Conservation (phyloP, 345 rosid genomes). For the Ailanthus altissimus region DNA sequence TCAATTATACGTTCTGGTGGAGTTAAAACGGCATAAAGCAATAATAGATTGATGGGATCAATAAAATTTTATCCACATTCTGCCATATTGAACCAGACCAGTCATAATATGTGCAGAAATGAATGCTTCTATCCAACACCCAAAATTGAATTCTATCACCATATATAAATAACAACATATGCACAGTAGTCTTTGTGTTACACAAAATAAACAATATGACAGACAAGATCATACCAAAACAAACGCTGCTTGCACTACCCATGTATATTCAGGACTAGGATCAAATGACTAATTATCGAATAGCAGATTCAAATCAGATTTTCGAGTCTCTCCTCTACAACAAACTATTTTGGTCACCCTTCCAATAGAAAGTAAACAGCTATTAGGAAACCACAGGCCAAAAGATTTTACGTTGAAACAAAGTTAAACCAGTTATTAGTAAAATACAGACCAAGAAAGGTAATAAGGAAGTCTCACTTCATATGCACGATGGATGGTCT, state of each 20-base stretch:
- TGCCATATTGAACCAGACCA: not conserved
- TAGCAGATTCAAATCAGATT: not conserved
- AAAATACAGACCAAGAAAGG: conserved; percentile 13
- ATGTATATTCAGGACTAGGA: not conserved
- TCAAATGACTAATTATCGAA: not conserved
- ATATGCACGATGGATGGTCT: conserved; percentile 69
- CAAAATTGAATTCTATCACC: not conserved
- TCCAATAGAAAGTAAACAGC: not conserved
- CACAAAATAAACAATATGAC: not conserved
- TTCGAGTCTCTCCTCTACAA: conserved; percentile 1
- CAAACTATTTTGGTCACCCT: not conserved
- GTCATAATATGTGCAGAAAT: not conserved
- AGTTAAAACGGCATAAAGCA: not conserved
- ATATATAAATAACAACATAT: not conserved
- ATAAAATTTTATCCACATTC: not conserved
- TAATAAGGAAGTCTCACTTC: conserved; percentile 52
- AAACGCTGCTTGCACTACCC: not conserved
- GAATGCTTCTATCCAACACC: not conserved
- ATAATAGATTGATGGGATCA: not conserved
- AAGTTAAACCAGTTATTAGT: conserved; percentile 4
- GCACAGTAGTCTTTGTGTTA: not conserved
- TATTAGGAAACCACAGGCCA: not conserved
- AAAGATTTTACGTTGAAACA: not conserved
- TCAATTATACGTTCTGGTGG: not conserved
- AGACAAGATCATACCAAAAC: not conserved